Percentiles rank a stretch among this genome's conserved stretches.
Evolutionary conservation across 805 yeast species (phyloP).

Genomic region (Candida ficus): DNA sequence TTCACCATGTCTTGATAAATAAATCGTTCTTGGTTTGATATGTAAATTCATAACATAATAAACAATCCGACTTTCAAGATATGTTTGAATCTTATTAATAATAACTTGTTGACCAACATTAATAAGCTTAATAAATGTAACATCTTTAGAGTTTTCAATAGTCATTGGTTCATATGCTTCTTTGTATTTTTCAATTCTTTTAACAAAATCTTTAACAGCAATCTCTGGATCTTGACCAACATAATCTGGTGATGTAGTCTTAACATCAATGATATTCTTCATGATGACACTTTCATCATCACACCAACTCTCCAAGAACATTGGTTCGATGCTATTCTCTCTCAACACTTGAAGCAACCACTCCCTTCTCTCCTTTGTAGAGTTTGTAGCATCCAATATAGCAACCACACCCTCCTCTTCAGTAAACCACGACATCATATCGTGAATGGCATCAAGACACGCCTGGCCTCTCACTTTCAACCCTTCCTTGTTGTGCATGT

Average conservation of each 20-base stretch:
- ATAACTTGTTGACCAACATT: slow-evolving; percentile 87
- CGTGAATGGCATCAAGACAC: slow-evolving; percentile 63
- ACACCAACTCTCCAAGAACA: slow-evolving; percentile 91
- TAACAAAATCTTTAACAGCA: slow-evolving; percentile 67
- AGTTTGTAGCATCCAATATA: slow-evolving; percentile 89
- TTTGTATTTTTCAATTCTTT: slow-evolving; percentile 71
- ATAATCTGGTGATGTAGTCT: slow-evolving; percentile 46
- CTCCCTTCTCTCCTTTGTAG: slow-evolving; percentile 67
- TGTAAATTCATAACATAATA: slow-evolving; percentile 95
- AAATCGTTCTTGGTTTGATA: slow-evolving; percentile 85
- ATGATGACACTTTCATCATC: slow-evolving; percentile 72
- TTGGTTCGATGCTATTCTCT: slow-evolving; percentile 71
- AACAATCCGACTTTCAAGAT: slow-evolving; percentile 87
- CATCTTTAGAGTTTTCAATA: slow-evolving; percentile 38
- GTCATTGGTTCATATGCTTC: slow-evolving; percentile 73
- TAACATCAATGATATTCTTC: slow-evolving; percentile 81
- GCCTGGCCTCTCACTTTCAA: slow-evolving; percentile 61
- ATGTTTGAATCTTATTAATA: slow-evolving; percentile 81
- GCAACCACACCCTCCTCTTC: slow-evolving; percentile 85
- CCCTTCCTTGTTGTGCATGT: slow-evolving; percentile 61
- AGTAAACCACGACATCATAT: slow-evolving; percentile 83
- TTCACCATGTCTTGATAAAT: slow-evolving; percentile 96
- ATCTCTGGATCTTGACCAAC: slow-evolving; percentile 51
- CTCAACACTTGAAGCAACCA: slow-evolving; percentile 58
- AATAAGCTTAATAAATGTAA: slow-evolving; percentile 82